phyloP scores from a whole-genome alignment of 371 early-diverging fungal species.

The Haplosporangium sp. region DNA sequence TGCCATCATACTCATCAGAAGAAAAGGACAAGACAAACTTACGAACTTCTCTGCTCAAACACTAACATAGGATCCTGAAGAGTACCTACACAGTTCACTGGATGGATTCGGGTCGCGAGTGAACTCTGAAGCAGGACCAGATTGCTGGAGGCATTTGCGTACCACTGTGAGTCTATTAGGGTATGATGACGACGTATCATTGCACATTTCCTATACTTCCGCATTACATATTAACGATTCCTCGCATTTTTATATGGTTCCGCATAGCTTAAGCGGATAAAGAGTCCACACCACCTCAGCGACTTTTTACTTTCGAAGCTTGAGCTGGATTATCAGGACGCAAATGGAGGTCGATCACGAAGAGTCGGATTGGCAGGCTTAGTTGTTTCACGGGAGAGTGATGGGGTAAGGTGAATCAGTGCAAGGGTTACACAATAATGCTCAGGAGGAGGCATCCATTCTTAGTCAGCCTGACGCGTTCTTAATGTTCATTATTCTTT shows the following conservation, averaged over 20 bases:
- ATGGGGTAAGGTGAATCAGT: constrained; percentile 9
- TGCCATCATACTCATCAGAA: background rate
- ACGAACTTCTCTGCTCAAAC: background rate
- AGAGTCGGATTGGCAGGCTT: constrained; percentile 28
- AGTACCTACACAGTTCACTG: constrained; percentile 28
- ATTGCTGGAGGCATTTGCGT: constrained; percentile 19
- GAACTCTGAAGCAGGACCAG: constrained; percentile 1
- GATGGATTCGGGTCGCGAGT: constrained; percentile 15
- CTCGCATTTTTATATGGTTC: background rate
- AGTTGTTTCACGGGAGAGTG: background rate
- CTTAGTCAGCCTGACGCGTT: no score
- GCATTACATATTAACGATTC: background rate
- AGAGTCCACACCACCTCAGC: constrained; percentile 31
- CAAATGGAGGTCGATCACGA: background rate
- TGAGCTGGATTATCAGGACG: constrained; percentile 14
- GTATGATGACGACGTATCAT: background rate
- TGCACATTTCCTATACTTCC: background rate
- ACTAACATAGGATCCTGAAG: constrained; percentile 27
- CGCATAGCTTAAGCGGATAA: constrained; percentile 35
- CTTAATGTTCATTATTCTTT: background rate
- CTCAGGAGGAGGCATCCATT: background rate
- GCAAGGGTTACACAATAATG: background rate
- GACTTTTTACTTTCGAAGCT: constrained; percentile 36
- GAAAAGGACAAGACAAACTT: background rate
- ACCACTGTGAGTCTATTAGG: constrained; percentile 8